Evolutionary conservation across 148 eudicot genomes (phyloP).

Genomic region (Vaccinium myrtillus): DNA sequence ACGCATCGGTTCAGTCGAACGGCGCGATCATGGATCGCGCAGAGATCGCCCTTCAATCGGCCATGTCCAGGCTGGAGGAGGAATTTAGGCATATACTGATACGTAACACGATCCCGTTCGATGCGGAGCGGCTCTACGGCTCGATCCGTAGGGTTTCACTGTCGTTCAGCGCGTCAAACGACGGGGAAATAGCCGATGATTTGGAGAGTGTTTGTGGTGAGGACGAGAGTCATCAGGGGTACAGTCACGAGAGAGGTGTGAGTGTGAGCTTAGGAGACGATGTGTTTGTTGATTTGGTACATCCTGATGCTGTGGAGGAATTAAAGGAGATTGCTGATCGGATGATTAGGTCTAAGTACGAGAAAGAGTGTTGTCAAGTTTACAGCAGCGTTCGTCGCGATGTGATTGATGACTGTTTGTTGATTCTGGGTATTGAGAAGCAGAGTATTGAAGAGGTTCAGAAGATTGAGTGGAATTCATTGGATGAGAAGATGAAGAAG

Average conservation of each 20-base stretch:
- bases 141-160: slow-evolving; percentile 50
- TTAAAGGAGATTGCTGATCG: slow-evolving; percentile 74
- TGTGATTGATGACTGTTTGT: slow-evolving; percentile 66
- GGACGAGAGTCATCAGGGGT: slow-evolving; percentile 28
- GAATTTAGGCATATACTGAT: slow-evolving; percentile 59
- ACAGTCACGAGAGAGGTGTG: slow-evolving; percentile 49
- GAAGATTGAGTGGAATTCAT: slow-evolving; percentile 61
- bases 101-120: slow-evolving; percentile 48
- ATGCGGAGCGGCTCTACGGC: slow-evolving; percentile 55
- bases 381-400: slow-evolving; percentile 61
- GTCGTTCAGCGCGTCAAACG: slow-evolving; percentile 39
- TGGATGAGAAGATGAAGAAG: slow-evolving; percentile 82
- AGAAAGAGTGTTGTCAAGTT: slow-evolving; percentile 88
- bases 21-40: slow-evolving; percentile 50
- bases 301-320: slow-evolving; percentile 45
- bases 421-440: slow-evolving; percentile 62
- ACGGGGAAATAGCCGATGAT: slow-evolving; percentile 39
- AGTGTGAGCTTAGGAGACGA: slow-evolving; percentile 55
- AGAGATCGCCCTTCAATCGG: slow-evolving; percentile 70
- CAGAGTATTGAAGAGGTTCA: slow-evolving; percentile 86
- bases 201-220: slow-evolving; percentile 31
- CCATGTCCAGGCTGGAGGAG: slow-evolving; percentile 80
- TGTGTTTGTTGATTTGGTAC: slow-evolving; percentile 52
- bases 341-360: slow-evolving; percentile 80
- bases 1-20: slow-evolving; percentile 15